Evolutionary conservation across 1,139 yeast genomes (phyloP), one percentile per base, ranked within the genome.

Genomic region (Kodamaea suecica): DNA sequence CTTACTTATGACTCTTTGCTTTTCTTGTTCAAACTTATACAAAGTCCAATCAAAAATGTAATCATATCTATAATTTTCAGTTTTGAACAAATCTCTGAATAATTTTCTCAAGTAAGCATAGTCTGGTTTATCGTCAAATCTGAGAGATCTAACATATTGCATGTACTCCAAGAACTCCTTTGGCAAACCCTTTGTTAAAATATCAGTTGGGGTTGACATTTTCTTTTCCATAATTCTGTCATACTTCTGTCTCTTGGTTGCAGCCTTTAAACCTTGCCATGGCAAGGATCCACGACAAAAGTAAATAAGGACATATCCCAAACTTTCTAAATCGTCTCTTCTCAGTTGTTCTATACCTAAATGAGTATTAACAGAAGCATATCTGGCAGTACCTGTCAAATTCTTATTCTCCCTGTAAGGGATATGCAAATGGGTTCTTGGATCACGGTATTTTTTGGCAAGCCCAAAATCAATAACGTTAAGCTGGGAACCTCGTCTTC

Each of bases 181-280:
- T 19, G 98, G 98, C 50, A 92, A 76, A 4, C 97, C 97, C 52
- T 88, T 80, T 41, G 96, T 88, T 52, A 92, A 75, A 19, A 83
- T 78, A 55, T 90, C 96, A 33, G 92, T 79, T 19, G 95, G 86
- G 7, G 95, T 87, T 33, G 95, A 81, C 82, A 92, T 82, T 63
- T 92, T 92, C 73, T 87, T 87, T 59, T 92, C 97, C 87, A 90
- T 83, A 54, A 92, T 92, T 44, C 97, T 77, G 62, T 90, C 97
- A 63, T 92, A 92, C 65, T 92, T 92, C 61, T 92, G 97, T 63
- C 95, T 83, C 69, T 92, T 92, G 12, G 97, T 88, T 30, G 92
- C 95, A 23, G 98, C 98, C 61, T 88, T 88, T 52, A 92, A 77
- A 10, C 98, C 98, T 66, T 92, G 98, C 98, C 98, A 92, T 36